Base-by-base conservation (phyloP, 2,329 filamentous ascomycete species). In the Elsinoe arachidis region DNA sequence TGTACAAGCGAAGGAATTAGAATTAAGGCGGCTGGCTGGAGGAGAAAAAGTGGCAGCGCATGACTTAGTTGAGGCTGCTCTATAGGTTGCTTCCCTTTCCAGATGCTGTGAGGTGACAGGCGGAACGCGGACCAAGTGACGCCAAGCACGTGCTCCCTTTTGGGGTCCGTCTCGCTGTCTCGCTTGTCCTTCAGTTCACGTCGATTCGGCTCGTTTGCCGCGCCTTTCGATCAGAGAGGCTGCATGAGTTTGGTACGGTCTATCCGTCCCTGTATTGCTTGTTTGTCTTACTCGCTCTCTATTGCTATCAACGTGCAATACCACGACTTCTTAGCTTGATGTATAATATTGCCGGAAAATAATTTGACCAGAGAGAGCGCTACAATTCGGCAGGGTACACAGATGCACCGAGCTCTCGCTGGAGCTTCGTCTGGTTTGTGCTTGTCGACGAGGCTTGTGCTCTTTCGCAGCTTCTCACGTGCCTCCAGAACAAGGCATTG, bases 1-100 rank as follows among this genome's bases (percentile, higher is more conserved):
- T 39, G 49, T 53, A 53, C 49, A 53, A 39, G 35, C 15, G 35
- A 26, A 39, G 33, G 15, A 30, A 53, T 53, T 53, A 39, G 19
- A 34, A 53, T 53, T 53, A 53, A 23, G n/a, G 33, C n/a, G 21
- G 19, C n/a, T 38, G 35, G 38, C 15, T 14, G 9, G 15, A 26
- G 5, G 23, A 17, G 34, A 39, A 37, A 53, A 39, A 38, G 49
- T 35, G 19, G 49, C 38, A 38, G 49, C 49, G 34, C 49, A 26
- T 38, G 49, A 39, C 49, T 53, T 39, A 19, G n/a, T 43, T 49
- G 44, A 49, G 44, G 44, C 44, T 49, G 26, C 12, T 19, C 5
- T 34, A 39, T 34, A 17, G 34, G 17, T 19, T 53, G 49, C 26
- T 30, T 30, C 26, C 26, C 26, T 30, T 30, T 30, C 26, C 26